Percentiles rank a stretch among this genome's conserved stretches.
Evolutionary conservation across 495 filamentous ascomycete species (phyloP).

Genomic region (Podospora appendiculata): DNA sequence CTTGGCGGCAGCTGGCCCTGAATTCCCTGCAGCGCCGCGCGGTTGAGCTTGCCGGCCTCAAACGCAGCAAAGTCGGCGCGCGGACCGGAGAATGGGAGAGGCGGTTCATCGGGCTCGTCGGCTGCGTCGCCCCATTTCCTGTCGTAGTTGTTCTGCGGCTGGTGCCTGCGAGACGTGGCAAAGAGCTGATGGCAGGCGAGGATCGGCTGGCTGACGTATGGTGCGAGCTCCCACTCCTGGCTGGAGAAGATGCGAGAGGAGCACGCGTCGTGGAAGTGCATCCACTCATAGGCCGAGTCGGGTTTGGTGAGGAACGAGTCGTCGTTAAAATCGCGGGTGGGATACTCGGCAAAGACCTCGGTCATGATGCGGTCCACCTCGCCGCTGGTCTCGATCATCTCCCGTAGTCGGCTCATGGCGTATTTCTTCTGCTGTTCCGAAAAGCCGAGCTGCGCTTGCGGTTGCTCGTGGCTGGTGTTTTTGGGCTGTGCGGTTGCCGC

Average conservation of each 20-base stretch:
- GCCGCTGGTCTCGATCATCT: conserved; percentile 83
- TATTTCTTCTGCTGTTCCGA: conserved; percentile 68
- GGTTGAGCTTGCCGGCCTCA: conserved; percentile 63
- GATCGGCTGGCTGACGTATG: conserved; percentile 77
- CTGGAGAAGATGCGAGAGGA: conserved; percentile 62
- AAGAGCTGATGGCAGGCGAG: conserved; percentile 92
- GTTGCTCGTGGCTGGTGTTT: conserved; percentile 33
- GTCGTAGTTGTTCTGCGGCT: conserved; percentile 25
- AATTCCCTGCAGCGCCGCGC: conserved; percentile 44
- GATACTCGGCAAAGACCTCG: conserved; percentile 73
- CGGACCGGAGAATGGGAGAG: conserved; percentile 70
- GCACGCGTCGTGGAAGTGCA: conserved; percentile 83
- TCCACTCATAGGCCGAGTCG: conserved; percentile 80
- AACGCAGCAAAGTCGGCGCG: conserved; percentile 70
- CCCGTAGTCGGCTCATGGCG: conserved; percentile 69
- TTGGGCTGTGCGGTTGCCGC: conserved; percentile 14
- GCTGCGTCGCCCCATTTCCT: conserved; percentile 35
- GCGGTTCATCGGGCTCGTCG: conserved; percentile 42
- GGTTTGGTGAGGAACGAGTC: conserved; percentile 88
- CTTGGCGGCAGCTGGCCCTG: conserved; percentile 50
- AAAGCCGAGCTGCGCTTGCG: conserved; percentile 51
- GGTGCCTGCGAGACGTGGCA: conserved; percentile 49
- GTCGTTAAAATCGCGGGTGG: conserved; percentile 81
- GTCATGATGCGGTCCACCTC: conserved; percentile 81
- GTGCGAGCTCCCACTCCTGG: conserved; percentile 82